Evolutionary conservation across 192 early-diverging fungal species (phyloP), one percentile per base, ranked within the genome.

Genomic region (Pilobolus umbonatus): DNA sequence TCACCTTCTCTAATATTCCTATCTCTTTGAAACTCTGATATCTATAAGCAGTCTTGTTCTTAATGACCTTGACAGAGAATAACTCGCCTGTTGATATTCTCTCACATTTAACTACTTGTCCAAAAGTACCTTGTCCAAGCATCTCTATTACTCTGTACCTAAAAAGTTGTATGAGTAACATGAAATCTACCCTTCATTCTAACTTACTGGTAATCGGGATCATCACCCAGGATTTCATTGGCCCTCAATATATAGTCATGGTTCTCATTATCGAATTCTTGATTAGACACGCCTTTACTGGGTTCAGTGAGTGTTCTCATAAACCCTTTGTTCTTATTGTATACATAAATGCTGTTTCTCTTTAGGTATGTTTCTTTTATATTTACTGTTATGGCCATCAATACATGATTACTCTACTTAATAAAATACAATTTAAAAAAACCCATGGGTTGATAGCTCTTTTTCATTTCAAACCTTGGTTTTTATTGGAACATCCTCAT

Each of bases 121-220:
- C 97, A 83, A 98, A 99, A 4, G 97, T 98, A 42, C 97, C 97
- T 73, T 91, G 87, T 7, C 97, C 97, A 6, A 99, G 75, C 35
- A 93, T 79, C 71, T 97, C 95, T 57, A 94, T 62, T 51, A 99
- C 95, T 38, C 88, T 69, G 74, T 93, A 98, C 58, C 88, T 91
- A 57, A 40, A 25, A 11, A 29, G 26, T 22, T 30, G 19, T 1
- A 15, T 36, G 1, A 22, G 45, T 12, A 26, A 22, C 25, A 22
- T 12, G 9, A 12, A 38, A 38, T 8, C 15, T 38, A 12, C 36
- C 15, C 36, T 40, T 15, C 11, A 40, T 17, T 17, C 14, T n/a
- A 49, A 63, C 70, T 65, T 78, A 91, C 88, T 92, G 84, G 55
- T 90, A 88, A 7, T 90, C 89, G 30, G 92, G 89, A 57, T 88